Evolutionary conservation across 306 rosid genomes (phyloP).

Genomic region (Quercus berberidifolia): DNA sequence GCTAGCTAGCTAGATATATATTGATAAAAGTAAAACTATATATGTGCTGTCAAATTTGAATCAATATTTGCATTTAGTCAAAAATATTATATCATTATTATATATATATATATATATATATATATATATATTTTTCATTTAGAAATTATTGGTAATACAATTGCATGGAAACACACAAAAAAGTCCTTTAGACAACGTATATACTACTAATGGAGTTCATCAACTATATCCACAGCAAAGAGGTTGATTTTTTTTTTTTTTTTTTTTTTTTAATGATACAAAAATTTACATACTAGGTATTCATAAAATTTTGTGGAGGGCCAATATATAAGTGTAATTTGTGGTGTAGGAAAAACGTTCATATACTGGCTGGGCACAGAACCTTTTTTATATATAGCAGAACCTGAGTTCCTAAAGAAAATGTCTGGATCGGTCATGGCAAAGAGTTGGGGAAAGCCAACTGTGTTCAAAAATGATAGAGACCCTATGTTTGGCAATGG

Average conservation of each 20-base stretch:
- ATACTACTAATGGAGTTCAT: background rate
- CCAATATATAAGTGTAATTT: background rate
- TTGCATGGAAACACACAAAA: too few relatives aligned
- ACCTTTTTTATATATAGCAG: constrained; percentile 74
- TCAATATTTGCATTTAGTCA: too few relatives aligned
- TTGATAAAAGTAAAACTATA: too few relatives aligned
- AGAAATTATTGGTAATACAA: too few relatives aligned
- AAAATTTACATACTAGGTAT: background rate
- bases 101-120: too few relatives aligned
- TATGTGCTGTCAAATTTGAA: too few relatives aligned
- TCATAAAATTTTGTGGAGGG: background rate
- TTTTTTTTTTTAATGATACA: background rate
- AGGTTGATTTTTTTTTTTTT: background rate
- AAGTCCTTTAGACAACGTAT: too few relatives aligned
- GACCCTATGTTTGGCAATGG: constrained; percentile 79
- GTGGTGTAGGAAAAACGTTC: constrained; percentile 56
- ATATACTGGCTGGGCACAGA: constrained; percentile 84
- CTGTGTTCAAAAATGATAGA: constrained; percentile 62
- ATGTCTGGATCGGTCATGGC: constrained; percentile 58
- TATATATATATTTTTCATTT: too few relatives aligned
- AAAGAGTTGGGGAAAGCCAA: constrained; percentile 77
- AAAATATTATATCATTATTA: too few relatives aligned
- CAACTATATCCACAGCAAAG: background rate
- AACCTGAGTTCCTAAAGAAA: constrained; percentile 61
- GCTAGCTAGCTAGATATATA: too few relatives aligned